Evolutionary conservation across 805 yeast genomes (phyloP), one percentile per base, ranked within the genome.

Genomic region (Barnettozyma californica): DNA sequence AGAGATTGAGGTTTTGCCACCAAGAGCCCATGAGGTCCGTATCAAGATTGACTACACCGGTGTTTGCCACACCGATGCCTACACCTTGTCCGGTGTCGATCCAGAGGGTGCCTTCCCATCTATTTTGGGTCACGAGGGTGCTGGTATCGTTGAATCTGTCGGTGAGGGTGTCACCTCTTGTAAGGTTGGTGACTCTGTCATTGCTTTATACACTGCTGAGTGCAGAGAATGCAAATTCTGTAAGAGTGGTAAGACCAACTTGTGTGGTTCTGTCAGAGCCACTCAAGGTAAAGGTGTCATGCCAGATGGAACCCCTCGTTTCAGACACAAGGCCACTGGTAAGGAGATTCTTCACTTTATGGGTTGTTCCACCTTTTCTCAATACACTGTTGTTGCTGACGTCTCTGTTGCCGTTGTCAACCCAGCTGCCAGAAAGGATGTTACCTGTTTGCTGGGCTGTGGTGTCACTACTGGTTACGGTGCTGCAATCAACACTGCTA

Each of bases 401-500:
- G 94, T 94, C 50, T 90, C 97, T 11, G 88, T 94, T 41, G 99
- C 91, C 50, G 94, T 96, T 16, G 88, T 94, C 56, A 82, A 89
- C 67, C 83, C 84, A 50, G 69, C 79, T 56, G 97, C 96, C 51
- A 86, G 88, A 53, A 76, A 83, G 66, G 96, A 88, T 64, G 81
- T 84, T 64, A 86, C 91, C 36, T 90, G 98, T 74, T 72, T 95
- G 68, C 79, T 95, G 61, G 99, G 99, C 45, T 94, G 99, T 69
- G 99, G 99, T 75, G 87, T 94, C 62, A 94, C 99, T 47, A 94
- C 99, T 46, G 99, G 99, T 55, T 87, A 87, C 66, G 99, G 99
- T 69, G 96, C 98, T 45, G 99, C 97, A 47, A 79, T 87, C 59
- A 87, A 87, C 73, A 88, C 96, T 45, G 98, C 97, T 51, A 77